Base-by-base conservation (phyloP, 2,329 filamentous ascomycete species). In the Neofusicoccum sp. region DNA sequence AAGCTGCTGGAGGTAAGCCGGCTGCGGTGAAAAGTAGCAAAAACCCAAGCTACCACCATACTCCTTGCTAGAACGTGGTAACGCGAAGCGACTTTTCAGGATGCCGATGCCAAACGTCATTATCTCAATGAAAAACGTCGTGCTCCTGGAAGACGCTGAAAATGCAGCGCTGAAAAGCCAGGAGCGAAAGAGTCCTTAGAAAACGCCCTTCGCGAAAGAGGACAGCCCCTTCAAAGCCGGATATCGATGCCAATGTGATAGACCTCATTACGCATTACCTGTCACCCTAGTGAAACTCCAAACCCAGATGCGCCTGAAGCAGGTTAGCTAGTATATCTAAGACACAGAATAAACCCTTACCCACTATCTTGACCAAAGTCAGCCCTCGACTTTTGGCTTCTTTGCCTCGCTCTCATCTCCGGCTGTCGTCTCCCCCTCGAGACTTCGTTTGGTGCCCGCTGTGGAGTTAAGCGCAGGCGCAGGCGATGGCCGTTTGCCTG, bases 341-440 rank as follows among this genome's bases (percentile, higher is more conserved):
- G 7, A 1, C 11, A 1, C 12, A 12, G 1, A 4, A n/a, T 33
- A 16, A 5, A 8, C 1, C 8, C 6, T 30, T 43, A 56, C 51
- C 51, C 43, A 36, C n/a, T n/a, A 43, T 8, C 26, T n/a, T 56
- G n/a, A 16, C 51, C 28, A 14, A 41, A n/a, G 4, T 56, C 9
- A 56, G 16, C 38, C 57, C 30, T 60, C 48, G 5, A 45, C 48
- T 24, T 54, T 60, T 36, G 47, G 45, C 48, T 54, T 60, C 40
- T 60, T 60, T 8, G 31, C 47, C 20, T 60, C 48, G 16, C 47
- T 14, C 4, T 40, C 58, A 20, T 53, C 7, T 16, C 44, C 36
- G 8, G 8, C 16, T 4, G 28, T 41, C 30, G 16, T 12, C 16
- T 60, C 58, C 12, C 47, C 38, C 16, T 60, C 47, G 3, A 44